A percentile compares a stretch with the other conserved stretches of the same genome.
Evolutionary conservation across 2,329 filamentous ascomycete genomes (phyloP).

Genomic region (Xylariaceae sp.): DNA sequence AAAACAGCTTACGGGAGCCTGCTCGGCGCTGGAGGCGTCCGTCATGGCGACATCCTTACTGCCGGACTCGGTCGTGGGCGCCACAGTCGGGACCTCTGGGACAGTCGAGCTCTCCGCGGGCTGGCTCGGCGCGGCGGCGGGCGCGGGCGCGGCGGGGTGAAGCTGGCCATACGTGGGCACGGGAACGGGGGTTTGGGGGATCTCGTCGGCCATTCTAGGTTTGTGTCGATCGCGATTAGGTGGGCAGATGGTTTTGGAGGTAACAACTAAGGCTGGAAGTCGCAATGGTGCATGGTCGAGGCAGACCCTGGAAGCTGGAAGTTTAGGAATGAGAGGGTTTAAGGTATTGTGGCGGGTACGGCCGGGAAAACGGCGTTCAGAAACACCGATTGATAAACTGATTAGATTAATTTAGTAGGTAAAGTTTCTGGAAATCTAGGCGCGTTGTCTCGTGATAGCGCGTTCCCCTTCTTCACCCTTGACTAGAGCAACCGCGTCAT

Average conservation of each 20-base stretch:
- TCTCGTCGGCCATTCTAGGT: slow-evolving; percentile 35
- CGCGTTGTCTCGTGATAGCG: slow-evolving; percentile 36
- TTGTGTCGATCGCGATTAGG: not conserved
- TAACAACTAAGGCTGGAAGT: not conserved
- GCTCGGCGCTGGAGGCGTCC: slow-evolving; percentile 48
- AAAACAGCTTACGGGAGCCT: slow-evolving; percentile 45
- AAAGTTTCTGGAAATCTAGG: not conserved
- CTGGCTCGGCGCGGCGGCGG: slow-evolving; percentile 10
- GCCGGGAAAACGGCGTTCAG: not conserved
- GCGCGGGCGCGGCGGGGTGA: slow-evolving; percentile 13
- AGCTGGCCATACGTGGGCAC: slow-evolving; percentile 37
- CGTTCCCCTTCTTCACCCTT: slow-evolving; percentile 24
- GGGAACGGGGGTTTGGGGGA: slow-evolving; percentile 36
- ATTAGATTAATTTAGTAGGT: not conserved
- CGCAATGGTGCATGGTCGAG: not conserved
- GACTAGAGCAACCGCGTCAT: slow-evolving; percentile 19
- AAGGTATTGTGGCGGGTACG: not conserved
- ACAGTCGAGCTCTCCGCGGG: slow-evolving; percentile 8
- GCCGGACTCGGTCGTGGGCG: slow-evolving; percentile 24
- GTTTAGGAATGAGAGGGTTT: not conserved
- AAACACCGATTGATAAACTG: not conserved
- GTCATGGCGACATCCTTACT: slow-evolving; percentile 51
- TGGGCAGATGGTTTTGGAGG: not conserved
- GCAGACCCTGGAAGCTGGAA: not conserved
- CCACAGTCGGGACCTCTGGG: slow-evolving; percentile 21